Conservation (phyloP, 441 rosid genomes). For the Euphorbia neoarborescens region DNA sequence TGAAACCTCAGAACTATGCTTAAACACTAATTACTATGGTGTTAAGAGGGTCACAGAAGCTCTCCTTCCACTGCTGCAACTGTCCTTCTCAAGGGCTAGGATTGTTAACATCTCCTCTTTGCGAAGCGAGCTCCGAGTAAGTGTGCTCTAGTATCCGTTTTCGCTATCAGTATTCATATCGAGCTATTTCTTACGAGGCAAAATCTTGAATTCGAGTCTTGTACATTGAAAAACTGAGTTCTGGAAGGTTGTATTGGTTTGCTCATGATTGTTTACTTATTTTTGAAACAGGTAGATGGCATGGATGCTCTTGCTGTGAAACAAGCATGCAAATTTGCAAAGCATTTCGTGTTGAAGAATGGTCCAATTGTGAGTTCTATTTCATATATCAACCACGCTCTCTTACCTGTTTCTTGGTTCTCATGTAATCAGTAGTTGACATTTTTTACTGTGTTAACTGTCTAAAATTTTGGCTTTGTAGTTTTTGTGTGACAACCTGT, state of each 20-base stretch:
- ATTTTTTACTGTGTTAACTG: background rate
- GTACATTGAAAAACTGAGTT: too few species aligned
- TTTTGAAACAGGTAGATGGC: conserved; percentile 68
- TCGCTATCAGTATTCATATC: background rate
- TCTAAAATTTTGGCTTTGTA: background rate
- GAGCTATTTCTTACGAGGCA: background rate
- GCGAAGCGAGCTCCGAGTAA: conserved; percentile 42
- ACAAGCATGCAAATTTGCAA: conserved; percentile 90
- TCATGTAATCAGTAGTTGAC: background rate
- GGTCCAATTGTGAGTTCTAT: conserved; percentile 76
- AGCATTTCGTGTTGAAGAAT: conserved; percentile 79
- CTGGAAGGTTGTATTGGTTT: background rate
- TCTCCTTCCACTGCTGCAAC: conserved; percentile 39
- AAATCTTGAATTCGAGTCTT: background rate
- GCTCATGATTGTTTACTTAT: background rate
- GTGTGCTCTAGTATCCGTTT: background rate
- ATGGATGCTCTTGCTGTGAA: conserved; percentile 95
- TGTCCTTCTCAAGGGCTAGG: conserved; percentile 41
- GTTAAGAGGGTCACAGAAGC: conserved; percentile 34
- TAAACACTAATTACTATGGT: conserved; percentile 45
- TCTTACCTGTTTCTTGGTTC: background rate
- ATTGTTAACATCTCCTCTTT: conserved; percentile 45
- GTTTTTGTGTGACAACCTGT: background rate
- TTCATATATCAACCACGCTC: background rate
- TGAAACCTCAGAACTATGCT: conserved; percentile 39